Evolutionary conservation across 768 basidiomycete genomes (phyloP).

Genomic region (Suillus discolor): DNA sequence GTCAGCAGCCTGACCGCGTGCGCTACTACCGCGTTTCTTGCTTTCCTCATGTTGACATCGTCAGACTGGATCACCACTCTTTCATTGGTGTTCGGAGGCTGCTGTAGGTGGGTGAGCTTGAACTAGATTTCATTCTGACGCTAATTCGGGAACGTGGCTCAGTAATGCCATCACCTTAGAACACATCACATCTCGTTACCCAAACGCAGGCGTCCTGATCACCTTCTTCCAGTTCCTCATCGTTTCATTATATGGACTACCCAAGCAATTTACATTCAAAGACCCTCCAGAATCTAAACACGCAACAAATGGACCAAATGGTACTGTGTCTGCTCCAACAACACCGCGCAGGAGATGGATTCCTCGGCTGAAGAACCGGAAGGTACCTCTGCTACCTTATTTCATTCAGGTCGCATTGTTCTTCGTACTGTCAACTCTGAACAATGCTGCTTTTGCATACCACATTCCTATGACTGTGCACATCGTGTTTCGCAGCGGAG

Average conservation of each 20-base stretch:
- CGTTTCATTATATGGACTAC: constrained; percentile 75
- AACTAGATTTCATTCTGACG: constrained; percentile 4
- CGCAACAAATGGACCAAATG: constrained; percentile 26
- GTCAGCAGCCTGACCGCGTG: neutral
- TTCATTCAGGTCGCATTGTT: constrained; percentile 82
- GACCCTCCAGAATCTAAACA: constrained; percentile 26
- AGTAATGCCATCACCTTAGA: constrained; percentile 84
- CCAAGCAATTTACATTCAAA: constrained; percentile 50
- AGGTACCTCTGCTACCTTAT: constrained; percentile 75
- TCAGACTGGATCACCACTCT: constrained; percentile 64
- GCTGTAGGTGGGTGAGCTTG: constrained; percentile 62
- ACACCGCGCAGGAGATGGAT: constrained; percentile 14
- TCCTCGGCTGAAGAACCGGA: constrained; percentile 60
- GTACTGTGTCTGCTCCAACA: neutral
- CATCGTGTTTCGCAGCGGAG: constrained; percentile 92
- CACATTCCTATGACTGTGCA: constrained; percentile 89
- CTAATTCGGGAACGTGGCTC: constrained; percentile 6
- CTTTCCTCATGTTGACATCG: constrained; percentile 18
- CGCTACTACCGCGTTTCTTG: neutral
- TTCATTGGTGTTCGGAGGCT: constrained; percentile 84
- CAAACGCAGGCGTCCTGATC: constrained; percentile 77
- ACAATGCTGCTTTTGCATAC: constrained; percentile 90
- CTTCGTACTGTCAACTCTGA: constrained; percentile 76
- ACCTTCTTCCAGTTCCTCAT: constrained; percentile 86
- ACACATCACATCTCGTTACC: constrained; percentile 66